Evolutionary conservation across 2,329 filamentous ascomycete species (phyloP).

Genomic region (Thyridium curvatum): DNA sequence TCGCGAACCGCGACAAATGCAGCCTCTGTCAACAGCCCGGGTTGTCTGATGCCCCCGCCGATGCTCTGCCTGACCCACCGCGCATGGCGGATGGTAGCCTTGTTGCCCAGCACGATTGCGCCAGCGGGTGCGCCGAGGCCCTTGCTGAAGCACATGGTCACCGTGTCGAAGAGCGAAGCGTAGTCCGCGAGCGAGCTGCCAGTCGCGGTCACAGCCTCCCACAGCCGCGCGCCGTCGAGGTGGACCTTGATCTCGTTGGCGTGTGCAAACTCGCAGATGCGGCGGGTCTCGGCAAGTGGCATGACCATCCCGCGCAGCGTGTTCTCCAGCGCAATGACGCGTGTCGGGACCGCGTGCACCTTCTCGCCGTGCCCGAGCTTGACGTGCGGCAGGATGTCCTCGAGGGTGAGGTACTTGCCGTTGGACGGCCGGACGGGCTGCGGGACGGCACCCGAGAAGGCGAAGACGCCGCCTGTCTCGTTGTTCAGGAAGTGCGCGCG

Average conservation of each 20-base stretch:
- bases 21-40: constrained; percentile 67
- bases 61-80: constrained; percentile 72
- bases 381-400: constrained; percentile 63
- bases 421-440: constrained; percentile 62
- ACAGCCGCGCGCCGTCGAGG: constrained; percentile 41
- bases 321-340: constrained; percentile 76
- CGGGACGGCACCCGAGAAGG: constrained; percentile 63
- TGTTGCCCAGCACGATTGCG: constrained; percentile 33
- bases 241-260: constrained; percentile 35
- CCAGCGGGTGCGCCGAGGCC: constrained; percentile 43
- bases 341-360: constrained; percentile 71
- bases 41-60: constrained; percentile 69
- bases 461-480: constrained; percentile 60
- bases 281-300: constrained; percentile 62
- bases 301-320: constrained; percentile 76
- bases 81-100: constrained; percentile 55
- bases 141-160: constrained; percentile 52
- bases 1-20: constrained; percentile 71
- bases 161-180: constrained; percentile 37
- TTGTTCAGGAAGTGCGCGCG: constrained; percentile 69
- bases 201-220: constrained; percentile 38
- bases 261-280: constrained; percentile 64
- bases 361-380: constrained; percentile 52
- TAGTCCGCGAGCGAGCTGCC: constrained; percentile 31
- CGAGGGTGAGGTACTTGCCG: constrained; percentile 65